Evolutionary conservation across 1,139 yeast genomes (phyloP).

Genomic region (Magnusiomyces tetraspermus): DNA sequence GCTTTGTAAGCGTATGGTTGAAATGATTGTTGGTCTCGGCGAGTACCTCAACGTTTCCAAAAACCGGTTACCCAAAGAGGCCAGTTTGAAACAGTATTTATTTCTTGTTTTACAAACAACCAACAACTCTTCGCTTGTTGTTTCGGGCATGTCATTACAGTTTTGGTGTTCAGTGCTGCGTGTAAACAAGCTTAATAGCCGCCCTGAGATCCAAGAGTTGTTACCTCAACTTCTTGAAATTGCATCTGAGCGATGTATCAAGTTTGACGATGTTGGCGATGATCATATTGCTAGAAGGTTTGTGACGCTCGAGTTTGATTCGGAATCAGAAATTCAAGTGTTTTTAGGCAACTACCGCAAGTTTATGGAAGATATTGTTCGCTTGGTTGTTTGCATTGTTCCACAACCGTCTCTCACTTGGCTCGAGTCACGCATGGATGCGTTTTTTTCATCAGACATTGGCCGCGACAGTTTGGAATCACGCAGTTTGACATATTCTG

Average conservation of each 20-base stretch:
- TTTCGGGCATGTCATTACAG: conserved; percentile 82
- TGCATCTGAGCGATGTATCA: conserved; percentile 70
- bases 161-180: conserved; percentile 91
- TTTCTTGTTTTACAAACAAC: conserved; percentile 72
- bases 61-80: conserved; percentile 35
- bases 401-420: conserved; percentile 76
- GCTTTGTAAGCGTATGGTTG: conserved; percentile 78
- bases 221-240: conserved; percentile 63
- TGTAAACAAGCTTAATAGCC: conserved; percentile 54
- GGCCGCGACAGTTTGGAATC: conserved; percentile 59
- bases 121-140: conserved; percentile 74
- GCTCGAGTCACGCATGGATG: conserved; percentile 66
- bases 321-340: conserved; percentile 66
- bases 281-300: conserved; percentile 55
- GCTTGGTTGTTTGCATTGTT: conserved; percentile 76
- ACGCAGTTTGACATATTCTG: conserved; percentile 45
- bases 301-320: conserved; percentile 78
- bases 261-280: conserved; percentile 60
- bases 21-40: conserved; percentile 84
- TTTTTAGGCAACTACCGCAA: conserved; percentile 75
- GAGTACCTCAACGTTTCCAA: conserved; percentile 50
- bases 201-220: conserved; percentile 40
- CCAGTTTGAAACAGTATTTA: conserved; percentile 57
- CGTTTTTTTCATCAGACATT: conserved; percentile 61
- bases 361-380: conserved; percentile 80